Conservation (phyloP, 1,284 basidiomycete species). For the Leccinum subrobustum region DNA sequence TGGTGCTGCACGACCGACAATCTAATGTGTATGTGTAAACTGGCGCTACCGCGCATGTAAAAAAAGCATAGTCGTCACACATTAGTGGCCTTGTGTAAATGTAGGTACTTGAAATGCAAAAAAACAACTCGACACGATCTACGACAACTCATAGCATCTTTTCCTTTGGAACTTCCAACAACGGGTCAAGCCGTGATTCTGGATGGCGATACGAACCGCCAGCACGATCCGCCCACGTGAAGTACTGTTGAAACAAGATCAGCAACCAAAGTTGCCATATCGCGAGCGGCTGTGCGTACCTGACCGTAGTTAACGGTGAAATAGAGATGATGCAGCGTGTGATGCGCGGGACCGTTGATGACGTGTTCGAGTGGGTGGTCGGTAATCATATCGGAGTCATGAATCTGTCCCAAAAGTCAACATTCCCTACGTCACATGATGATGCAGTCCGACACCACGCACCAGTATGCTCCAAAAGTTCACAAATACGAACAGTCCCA, state of each 20-base stretch:
- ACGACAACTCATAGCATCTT: constrained; percentile 22
- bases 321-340: constrained; percentile 94
- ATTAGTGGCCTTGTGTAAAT: constrained; percentile 22
- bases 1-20: too few species aligned
- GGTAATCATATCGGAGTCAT: constrained; percentile 99
- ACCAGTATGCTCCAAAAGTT: constrained; percentile 93
- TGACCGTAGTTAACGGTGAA: constrained; percentile 94
- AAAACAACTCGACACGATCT: not conserved
- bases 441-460: constrained; percentile 12
- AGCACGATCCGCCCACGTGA: constrained; percentile 90
- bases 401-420: constrained; percentile 60
- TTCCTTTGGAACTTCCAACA: constrained; percentile 64
- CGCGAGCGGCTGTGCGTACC: constrained; percentile 23
- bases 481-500: constrained; percentile 83
- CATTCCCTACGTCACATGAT: not conserved
- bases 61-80: constrained; percentile 7
- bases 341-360: constrained; percentile 98
- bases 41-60: not conserved
- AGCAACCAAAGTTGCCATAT: constrained; percentile 2
- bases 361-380: constrained; percentile 87
- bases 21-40: not conserved
- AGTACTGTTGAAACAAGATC: constrained; percentile 61
- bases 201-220: constrained; percentile 90
- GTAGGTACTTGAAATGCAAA: constrained; percentile 9
- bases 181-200: constrained; percentile 79